Base-by-base conservation (phyloP, 1,284 basidiomycete genomes). In the Irpex lacteus region DNA sequence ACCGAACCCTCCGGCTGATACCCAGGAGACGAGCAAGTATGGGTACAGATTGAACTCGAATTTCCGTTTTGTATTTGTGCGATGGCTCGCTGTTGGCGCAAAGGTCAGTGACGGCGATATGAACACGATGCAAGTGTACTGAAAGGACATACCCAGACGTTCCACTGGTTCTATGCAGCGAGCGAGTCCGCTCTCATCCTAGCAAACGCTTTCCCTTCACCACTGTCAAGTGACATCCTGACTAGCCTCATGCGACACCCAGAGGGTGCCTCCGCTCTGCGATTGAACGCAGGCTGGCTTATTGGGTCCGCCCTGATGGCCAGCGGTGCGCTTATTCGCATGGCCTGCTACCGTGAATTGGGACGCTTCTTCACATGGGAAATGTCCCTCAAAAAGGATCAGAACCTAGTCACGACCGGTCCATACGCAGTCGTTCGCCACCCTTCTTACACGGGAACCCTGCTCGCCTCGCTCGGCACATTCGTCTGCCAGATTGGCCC, bases 401-500 rank as follows among this genome's bases (percentile, higher is more conserved):
- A 70, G 60, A 56, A 62, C 59, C 67, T 71, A 21, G 67, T 71
- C 63, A 69, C 67, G 18, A 64, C 64, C 18, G 69, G 69, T n/a
- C 70, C 70, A 47, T 71, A 70, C 67, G 19, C 68, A n/a, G 19
- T 69, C 67, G 69, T 70, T 7, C 70, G 70, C 44, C 70, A 71
- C 57, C 70, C 70, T 47, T 66, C 67, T 54, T 71, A 71, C 65
- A 67, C 63, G 7, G 69, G 66, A 4, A 60, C 65, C 38, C 57
- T 61, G 47, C 61, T 70, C 59, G 66, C 70, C 11, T 21, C 13
- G 11, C 36, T 40, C 3, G 63, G 65, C 18, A 55, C 47, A 11
- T 34, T 61, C 36, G n/a, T 64, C 13, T 53, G 53, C 9, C 37
- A 59, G 9, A 53, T 63, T n/a, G 40, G 60, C 2, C 54, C 60